Percentiles rank a stretch among this genome's conserved stretches.
Evolutionary conservation across 495 filamentous ascomycete species (phyloP).

Genomic region (Elasticomyces elasticus): DNA sequence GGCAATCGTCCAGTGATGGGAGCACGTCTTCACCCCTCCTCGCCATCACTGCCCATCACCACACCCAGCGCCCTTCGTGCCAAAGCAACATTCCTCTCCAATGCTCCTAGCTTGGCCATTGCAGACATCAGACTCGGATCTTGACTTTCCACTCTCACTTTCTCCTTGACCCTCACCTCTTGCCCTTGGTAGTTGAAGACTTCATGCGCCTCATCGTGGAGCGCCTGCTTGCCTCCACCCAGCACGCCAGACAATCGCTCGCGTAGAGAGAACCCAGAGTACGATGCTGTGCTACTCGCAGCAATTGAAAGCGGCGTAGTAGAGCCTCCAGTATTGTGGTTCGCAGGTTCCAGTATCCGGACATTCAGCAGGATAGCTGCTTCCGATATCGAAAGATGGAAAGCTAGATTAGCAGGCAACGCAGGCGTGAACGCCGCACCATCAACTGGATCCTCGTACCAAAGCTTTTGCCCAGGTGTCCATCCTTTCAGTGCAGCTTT

Average conservation of each 20-base stretch:
- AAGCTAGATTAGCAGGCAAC: constrained; percentile 50
- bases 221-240: constrained; percentile 38
- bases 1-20: too few relatives aligned
- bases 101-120: constrained; percentile 72
- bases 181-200: constrained; percentile 54
- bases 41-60: constrained; percentile 59
- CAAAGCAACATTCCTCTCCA: constrained; percentile 62
- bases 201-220: constrained; percentile 67
- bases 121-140: constrained; percentile 83
- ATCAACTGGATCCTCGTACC: constrained; percentile 48
- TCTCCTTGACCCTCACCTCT: constrained; percentile 79
- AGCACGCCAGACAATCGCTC: constrained; percentile 46
- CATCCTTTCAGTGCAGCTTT: constrained; percentile 46
- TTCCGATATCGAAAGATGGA: constrained; percentile 70
- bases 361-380: constrained; percentile 67
- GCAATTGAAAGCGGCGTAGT: too few relatives aligned
- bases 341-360: constrained; percentile 63
- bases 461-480: constrained; percentile 43
- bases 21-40: constrained; percentile 10
- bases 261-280: constrained; percentile 49
- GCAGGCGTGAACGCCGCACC: constrained; percentile 48
- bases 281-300: too few relatives aligned
- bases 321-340: constrained; percentile 31
- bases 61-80: constrained; percentile 63
- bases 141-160: constrained; percentile 80